A percentile compares a stretch with the other conserved stretches of the same genome.
phyloP scores from a whole-genome alignment of 2,329 filamentous ascomycete genomes.

The Colletotrichum spinosum region DNA sequence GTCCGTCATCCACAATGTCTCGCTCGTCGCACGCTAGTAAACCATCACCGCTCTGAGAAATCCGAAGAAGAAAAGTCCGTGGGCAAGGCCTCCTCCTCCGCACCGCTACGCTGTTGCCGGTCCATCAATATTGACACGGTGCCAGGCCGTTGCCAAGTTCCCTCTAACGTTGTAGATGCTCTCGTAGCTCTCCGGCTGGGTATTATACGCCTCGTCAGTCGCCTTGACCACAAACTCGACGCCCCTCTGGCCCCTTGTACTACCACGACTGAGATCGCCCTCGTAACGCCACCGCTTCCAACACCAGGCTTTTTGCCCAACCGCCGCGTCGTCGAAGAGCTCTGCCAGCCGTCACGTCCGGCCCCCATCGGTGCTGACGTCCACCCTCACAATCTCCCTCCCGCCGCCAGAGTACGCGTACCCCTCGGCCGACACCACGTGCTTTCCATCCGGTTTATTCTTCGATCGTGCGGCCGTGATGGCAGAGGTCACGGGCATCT shows the following conservation, averaged over 20 bases:
- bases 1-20: not conserved
- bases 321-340: conserved; percentile 48
- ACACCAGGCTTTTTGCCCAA: conserved; percentile 55
- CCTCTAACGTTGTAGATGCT: conserved; percentile 59
- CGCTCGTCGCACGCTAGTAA: not conserved
- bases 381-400: conserved; percentile 61
- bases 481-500: conserved; percentile 63
- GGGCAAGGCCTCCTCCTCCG: not conserved
- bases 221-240: conserved; percentile 58
- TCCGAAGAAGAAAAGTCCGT: not conserved
- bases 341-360: conserved; percentile 60
- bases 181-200: conserved; percentile 57
- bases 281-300: conserved; percentile 60
- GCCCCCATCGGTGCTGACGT: conserved; percentile 61
- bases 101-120: not conserved
- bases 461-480: conserved; percentile 48
- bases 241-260: conserved; percentile 40
- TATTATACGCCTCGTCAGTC: conserved; percentile 61
- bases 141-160: conserved; percentile 60
- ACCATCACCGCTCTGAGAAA: not conserved
- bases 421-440: conserved; percentile 49
- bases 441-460: not conserved
- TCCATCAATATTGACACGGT: conserved; percentile 47
- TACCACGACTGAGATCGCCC: conserved; percentile 41
- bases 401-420: conserved; percentile 66